These are phyloP conservation scores for Malus hybrid DNA, from an alignment of 331 rosid genomes.

Conservation along the genomic window DNA sequence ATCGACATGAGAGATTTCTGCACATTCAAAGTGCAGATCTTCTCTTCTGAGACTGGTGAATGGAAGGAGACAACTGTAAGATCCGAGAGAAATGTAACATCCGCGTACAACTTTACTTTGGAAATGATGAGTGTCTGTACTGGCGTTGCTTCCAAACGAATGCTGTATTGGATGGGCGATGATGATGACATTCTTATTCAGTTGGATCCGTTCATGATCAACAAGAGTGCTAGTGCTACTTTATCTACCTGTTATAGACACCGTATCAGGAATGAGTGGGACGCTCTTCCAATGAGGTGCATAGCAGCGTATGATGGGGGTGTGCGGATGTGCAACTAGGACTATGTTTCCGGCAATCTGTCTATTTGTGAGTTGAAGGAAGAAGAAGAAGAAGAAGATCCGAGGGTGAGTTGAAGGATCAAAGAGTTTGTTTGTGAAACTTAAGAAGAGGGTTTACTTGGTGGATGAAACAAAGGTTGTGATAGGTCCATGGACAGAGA, in stretches of 20 bases:
- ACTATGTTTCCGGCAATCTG: background rate
- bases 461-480: background rate
- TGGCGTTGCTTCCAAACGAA: background rate
- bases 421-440: no score
- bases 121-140: background rate
- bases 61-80: background rate
- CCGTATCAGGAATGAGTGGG: background rate
- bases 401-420: no score
- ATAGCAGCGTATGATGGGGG: background rate
- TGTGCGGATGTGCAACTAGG: background rate
- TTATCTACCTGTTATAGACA: background rate
- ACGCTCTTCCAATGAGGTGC: background rate
- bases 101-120: background rate
- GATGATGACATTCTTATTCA: no score
- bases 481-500: background rate
- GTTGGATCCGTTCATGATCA: no score
- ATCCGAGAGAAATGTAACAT: background rate
- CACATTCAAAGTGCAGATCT: background rate
- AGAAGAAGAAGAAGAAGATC: background rate
- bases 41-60: background rate
- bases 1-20: no score
- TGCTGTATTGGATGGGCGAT: no score
- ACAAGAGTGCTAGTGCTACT: no score
- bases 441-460: background rate
- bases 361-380: background rate